phyloP scores from a whole-genome alignment of 2,329 filamentous ascomycete genomes.

The Aspergillus udagawae region DNA sequence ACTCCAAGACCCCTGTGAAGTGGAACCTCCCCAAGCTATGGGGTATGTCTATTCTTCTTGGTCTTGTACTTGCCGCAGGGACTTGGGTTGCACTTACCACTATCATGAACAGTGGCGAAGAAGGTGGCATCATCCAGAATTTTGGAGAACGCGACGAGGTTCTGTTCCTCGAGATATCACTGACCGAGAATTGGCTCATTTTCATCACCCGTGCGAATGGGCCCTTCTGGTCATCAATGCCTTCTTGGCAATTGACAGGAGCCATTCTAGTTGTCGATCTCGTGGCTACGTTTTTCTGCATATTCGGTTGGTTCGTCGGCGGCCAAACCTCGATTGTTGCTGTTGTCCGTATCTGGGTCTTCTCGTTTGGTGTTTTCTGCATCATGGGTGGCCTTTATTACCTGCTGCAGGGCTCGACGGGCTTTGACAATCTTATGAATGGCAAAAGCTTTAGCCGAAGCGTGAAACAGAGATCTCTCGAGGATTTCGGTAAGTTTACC shows the following conservation, averaged over 20 bases:
- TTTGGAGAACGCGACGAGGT: conserved; percentile 77
- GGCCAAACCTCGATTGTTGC: conserved; percentile 72
- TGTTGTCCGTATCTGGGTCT: conserved; percentile 85
- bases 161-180: conserved; percentile 82
- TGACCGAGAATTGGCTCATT: conserved; percentile 94
- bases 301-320: conserved; percentile 77
- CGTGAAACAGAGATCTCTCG: conserved; percentile 74
- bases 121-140: conserved; percentile 86
- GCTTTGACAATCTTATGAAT: conserved; percentile 92
- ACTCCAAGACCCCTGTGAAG: conserved; percentile 80
- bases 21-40: conserved; percentile 94
- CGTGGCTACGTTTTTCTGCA: conserved; percentile 76
- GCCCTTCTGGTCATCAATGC: conserved; percentile 85
- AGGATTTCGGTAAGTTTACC: conserved; percentile 75
- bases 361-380: conserved; percentile 85
- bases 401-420: conserved; percentile 72
- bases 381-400: conserved; percentile 76
- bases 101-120: conserved; percentile 64
- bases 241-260: conserved; percentile 76
- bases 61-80: conserved; percentile 73
- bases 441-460: conserved; percentile 78
- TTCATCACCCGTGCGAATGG: conserved; percentile 93
- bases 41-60: conserved; percentile 85
- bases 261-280: conserved; percentile 80
- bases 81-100: conserved; percentile 89